phyloP scores from a whole-genome alignment of 2,329 filamentous ascomycete genomes.

The Botrytis squamosa region DNA sequence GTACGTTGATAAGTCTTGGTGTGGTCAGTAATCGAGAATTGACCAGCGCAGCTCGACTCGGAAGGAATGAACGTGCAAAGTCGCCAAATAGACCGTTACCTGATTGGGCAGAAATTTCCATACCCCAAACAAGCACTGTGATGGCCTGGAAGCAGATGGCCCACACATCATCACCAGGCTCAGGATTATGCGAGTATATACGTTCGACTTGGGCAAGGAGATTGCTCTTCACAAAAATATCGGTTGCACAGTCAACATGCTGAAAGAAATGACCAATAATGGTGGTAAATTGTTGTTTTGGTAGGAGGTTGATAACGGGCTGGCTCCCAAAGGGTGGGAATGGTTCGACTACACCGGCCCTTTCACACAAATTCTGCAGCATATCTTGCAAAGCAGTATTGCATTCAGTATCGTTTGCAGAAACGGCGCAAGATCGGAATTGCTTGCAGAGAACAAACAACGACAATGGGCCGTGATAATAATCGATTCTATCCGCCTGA shows the following conservation, averaged over 20 bases:
- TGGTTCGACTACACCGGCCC: slow-evolving; percentile 6
- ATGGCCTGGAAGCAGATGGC: slow-evolving; percentile 18
- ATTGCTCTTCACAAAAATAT: slow-evolving; percentile 18
- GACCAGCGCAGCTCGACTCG: slow-evolving; percentile 21
- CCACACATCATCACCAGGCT: slow-evolving; percentile 13
- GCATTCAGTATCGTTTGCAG: not conserved
- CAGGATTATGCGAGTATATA: slow-evolving; percentile 16
- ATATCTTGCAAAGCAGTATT: not conserved
- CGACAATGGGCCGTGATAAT: not conserved
- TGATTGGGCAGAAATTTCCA: slow-evolving; percentile 19
- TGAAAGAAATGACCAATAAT: slow-evolving; percentile 17
- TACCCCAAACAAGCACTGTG: slow-evolving; percentile 18
- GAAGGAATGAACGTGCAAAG: slow-evolving; percentile 20
- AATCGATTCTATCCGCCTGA: not conserved
- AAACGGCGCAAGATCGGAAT: not conserved
- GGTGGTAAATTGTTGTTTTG: slow-evolving; percentile 15
- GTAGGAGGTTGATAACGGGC: slow-evolving; percentile 7
- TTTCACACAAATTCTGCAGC: slow-evolving; percentile 17
- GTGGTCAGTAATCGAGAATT: slow-evolving; percentile 21
- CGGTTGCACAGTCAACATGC: slow-evolving; percentile 17
- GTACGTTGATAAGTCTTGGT: slow-evolving; percentile 21
- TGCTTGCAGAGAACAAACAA: slow-evolving; percentile 3
- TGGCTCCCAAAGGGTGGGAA: slow-evolving; percentile 17
- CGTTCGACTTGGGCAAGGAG: slow-evolving; percentile 17
- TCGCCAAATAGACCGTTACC: slow-evolving; percentile 16